These are phyloP conservation scores for Podaxis sp. DNA, from an alignment of 768 basidiomycete species.

Conservation along the genomic window DNA sequence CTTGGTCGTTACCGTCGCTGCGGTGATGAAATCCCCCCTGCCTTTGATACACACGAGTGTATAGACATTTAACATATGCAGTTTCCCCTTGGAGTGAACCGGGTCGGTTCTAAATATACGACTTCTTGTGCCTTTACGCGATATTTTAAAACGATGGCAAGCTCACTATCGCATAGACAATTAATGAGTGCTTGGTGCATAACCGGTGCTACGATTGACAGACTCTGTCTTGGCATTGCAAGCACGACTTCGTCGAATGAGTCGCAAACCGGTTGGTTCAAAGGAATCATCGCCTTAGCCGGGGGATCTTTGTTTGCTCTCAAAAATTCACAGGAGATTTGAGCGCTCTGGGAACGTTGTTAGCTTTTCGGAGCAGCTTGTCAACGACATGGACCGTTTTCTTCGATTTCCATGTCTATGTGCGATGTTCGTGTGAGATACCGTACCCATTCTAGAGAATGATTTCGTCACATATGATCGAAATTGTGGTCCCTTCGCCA, in stretches of 20 bases:
- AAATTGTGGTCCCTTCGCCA: neutral
- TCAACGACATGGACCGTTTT: neutral
- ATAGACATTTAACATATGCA: neutral
- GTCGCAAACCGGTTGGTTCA: neutral
- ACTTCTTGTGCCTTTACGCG: neutral
- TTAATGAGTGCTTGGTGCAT: neutral
- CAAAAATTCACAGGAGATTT: conserved; percentile 4
- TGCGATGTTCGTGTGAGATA: conserved; percentile 6
- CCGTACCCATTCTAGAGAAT: no score
- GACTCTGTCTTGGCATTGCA: neutral
- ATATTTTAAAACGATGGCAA: neutral
- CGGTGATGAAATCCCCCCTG: neutral
- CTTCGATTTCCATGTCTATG: neutral
- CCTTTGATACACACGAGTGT: neutral
- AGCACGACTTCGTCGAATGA: neutral
- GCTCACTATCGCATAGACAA: neutral
- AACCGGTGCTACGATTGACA: neutral
- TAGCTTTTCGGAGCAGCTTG: neutral
- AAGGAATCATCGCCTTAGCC: neutral
- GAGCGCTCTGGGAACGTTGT: neutral
- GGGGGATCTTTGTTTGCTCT: neutral
- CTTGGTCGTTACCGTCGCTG: neutral
- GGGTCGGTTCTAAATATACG: conserved; percentile 12
- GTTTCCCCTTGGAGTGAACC: neutral
- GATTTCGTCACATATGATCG: neutral